These are phyloP conservation scores for Scenedesmus sp. DNA, from an alignment of 163 green algal species.

Conservation along the genomic window DNA sequence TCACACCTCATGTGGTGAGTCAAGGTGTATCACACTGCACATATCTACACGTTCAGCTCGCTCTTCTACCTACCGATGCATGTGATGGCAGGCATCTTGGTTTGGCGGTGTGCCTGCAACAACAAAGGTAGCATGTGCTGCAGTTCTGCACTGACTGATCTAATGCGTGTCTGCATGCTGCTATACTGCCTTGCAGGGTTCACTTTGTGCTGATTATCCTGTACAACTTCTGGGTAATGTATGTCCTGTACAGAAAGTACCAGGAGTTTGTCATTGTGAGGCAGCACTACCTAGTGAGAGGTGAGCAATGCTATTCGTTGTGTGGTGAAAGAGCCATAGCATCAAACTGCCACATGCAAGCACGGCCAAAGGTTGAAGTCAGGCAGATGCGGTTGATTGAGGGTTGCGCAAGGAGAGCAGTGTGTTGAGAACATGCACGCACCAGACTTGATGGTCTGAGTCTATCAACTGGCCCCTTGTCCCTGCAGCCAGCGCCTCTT, in stretches of 20 bases:
- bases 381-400: no score
- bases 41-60: neutral
- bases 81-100: neutral
- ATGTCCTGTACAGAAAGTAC: constrained; percentile 55
- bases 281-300: constrained; percentile 59
- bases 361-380: no score
- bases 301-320: constrained; percentile 3
- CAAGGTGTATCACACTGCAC: neutral
- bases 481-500: no score
- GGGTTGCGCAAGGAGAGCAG: no score
- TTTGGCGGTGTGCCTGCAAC: neutral
- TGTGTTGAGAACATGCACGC: no score
- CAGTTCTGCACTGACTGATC: no score
- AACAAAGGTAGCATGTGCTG: no score
- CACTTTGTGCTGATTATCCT: constrained; percentile 57
- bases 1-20: constrained; percentile 56
- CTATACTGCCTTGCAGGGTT: constrained; percentile 43
- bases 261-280: constrained; percentile 60
- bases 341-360: no score
- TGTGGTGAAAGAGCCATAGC: no score
- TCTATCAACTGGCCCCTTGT: neutral
- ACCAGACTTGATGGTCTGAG: no score
- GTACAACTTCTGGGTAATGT: constrained; percentile 61
- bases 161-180: neutral
- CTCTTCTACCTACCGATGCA: neutral